These are phyloP conservation scores for Babesia sp. DNA, from an alignment of 169 alveolate species.

Conservation along the genomic window DNA sequence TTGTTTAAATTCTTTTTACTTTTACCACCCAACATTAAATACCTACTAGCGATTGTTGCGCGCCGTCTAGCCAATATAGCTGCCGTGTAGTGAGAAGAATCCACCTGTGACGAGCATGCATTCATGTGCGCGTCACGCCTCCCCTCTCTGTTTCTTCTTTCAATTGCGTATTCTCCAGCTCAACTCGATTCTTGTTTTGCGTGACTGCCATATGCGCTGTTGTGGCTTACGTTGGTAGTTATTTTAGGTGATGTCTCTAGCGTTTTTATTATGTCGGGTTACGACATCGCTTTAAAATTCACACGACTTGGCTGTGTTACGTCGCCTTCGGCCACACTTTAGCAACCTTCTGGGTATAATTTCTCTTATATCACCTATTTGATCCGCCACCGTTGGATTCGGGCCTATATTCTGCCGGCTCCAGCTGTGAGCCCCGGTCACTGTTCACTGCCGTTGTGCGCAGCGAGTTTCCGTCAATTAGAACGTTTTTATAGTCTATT, in stretches of 20 bases:
- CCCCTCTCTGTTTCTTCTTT: background rate
- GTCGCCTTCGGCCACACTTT: too few species aligned
- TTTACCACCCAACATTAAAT: background rate
- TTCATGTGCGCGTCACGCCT: background rate
- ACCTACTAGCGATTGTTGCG: background rate
- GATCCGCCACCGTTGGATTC: too few species aligned
- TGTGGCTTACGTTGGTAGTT: background rate
- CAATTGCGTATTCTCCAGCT: background rate
- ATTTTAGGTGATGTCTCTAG: background rate
- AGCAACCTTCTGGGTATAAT: too few species aligned
- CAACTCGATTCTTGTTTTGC: background rate
- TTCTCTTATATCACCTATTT: too few species aligned
- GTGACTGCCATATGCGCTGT: background rate
- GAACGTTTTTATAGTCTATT: too few species aligned
- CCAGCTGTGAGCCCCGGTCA: too few species aligned
- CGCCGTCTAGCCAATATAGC: background rate
- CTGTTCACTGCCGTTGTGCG: too few species aligned
- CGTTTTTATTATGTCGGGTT: background rate
- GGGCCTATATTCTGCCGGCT: too few species aligned
- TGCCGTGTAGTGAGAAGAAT: background rate
- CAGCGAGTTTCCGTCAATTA: too few species aligned
- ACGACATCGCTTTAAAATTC: background rate
- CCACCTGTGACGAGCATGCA: slow-evolving; percentile 3
- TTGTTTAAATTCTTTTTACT: background rate
- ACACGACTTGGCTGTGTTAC: background rate